phyloP scores from a whole-genome alignment of 768 basidiomycete species.

The Suillus americanus region DNA sequence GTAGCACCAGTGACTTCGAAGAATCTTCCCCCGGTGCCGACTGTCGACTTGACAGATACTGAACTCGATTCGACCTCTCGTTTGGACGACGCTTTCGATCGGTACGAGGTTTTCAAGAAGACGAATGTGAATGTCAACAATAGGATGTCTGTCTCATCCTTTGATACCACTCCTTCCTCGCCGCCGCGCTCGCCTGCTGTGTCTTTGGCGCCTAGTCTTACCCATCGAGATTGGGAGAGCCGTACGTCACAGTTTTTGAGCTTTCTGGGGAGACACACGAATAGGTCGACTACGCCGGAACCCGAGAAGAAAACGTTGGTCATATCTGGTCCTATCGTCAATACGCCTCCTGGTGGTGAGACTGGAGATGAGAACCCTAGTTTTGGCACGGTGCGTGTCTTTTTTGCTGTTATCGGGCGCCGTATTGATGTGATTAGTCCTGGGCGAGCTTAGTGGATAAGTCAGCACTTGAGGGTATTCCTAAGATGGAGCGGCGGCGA shows the following conservation, averaged over 20 bases:
- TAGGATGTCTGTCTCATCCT: slow-evolving; percentile 64
- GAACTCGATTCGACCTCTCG: slow-evolving; percentile 38
- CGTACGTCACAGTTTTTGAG: slow-evolving; percentile 52
- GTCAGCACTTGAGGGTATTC: slow-evolving; percentile 78
- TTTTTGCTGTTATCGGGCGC: slow-evolving; percentile 3
- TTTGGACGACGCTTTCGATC: slow-evolving; percentile 84
- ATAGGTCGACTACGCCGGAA: slow-evolving; percentile 46
- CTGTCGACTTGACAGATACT: slow-evolving; percentile 23
- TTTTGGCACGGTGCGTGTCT: slow-evolving; percentile 1
- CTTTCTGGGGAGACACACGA: slow-evolving; percentile 53
- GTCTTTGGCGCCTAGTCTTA: slow-evolving; percentile 30
- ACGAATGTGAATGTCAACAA: slow-evolving; percentile 42
- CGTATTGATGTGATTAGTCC: slow-evolving; percentile 45
- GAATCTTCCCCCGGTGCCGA: slow-evolving; percentile 57
- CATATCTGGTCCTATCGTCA: slow-evolving; percentile 71
- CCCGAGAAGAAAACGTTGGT: slow-evolving; percentile 46
- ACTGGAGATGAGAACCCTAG: slow-evolving; percentile 10
- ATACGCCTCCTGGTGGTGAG: slow-evolving; percentile 50
- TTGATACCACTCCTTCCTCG: slow-evolving; percentile 42
- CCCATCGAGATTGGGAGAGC: slow-evolving; percentile 33
- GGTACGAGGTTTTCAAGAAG: slow-evolving; percentile 83
- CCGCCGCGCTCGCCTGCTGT: slow-evolving; percentile 42
- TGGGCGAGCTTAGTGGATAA: slow-evolving; percentile 94
- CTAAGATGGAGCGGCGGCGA: slow-evolving; percentile 73
- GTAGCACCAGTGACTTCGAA: slow-evolving; percentile 32